Evolutionary conservation across 331 rosid genomes (phyloP), one percentile per base, ranked within the genome.

Genomic region (Quercus phellos): DNA sequence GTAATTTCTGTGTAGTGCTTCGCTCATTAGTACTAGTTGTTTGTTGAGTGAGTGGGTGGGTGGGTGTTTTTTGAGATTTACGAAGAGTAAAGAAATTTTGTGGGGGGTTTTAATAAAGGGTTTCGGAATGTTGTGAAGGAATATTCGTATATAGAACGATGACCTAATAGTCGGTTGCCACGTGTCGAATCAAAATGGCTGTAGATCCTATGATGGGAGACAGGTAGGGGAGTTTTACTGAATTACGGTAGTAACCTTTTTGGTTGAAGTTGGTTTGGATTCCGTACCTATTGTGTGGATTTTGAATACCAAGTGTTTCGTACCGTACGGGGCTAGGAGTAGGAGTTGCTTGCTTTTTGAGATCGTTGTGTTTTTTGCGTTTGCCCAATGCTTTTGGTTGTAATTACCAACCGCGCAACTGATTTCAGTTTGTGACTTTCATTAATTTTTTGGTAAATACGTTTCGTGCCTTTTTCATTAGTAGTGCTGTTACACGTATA

Each of bases 1-100:
- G 87, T 87, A 91, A 78, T 85, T 84, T 74, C 73, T 71, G 29
- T 53, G 75, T 13, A 91, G 85, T 26, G 72, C 74, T 32, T 86
- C 68, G 74, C 81, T 89, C 96, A 87, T 89, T 5, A 18, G 42
- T 51, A 6, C 10, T 2, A 7, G 29, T 16, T 24, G 54, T 14
- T 50, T 51, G 12, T 24, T 3, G 35, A n/a, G 67, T 6, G 32
- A 0, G 38, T 34, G 35, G 50, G 55, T 67, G 27, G 38, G 38
- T 13, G 34, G 35, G 18, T 19, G 19, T 46, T 26, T 21, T 35
- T 32, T 38, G 56, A 76, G 38, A 43, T 4, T 13, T 8, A 32
- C 29, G 56, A 56, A 6, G 66, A 12, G 53, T 12, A 46, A 46
- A 38, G 46, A 38, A 46, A 46, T 11, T 2, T 46, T 11, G 46